Evolutionary conservation across 768 basidiomycete species (phyloP).

Genomic region (Favolaschia claudopus): DNA sequence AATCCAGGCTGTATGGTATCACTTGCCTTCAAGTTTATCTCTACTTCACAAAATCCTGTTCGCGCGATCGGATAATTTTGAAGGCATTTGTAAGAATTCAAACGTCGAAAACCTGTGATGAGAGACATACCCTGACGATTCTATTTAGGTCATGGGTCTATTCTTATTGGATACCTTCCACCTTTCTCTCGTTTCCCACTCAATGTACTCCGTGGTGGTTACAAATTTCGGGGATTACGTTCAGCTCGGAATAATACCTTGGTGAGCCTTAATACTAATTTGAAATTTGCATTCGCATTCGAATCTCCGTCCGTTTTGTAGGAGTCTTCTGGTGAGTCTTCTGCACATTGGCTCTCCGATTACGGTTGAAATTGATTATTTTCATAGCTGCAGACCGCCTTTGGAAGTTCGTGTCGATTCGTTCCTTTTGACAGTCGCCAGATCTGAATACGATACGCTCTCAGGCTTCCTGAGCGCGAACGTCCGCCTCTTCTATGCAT

Average conservation of each 20-base stretch:
- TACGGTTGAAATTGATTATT: not conserved
- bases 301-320: too few relatives aligned
- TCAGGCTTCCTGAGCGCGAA: not conserved
- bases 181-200: conserved; percentile 6
- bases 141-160: not conserved
- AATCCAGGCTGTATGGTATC: conserved; percentile 1
- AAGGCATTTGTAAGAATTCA: conserved; percentile 7
- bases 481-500: conserved; percentile 3
- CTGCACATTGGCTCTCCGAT: not conserved
- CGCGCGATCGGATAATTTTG: not conserved
- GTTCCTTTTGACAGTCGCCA: too few relatives aligned
- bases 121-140: not conserved
- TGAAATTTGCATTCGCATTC: not conserved
- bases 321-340: not conserved
- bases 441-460: not conserved
- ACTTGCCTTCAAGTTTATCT: conserved; percentile 13
- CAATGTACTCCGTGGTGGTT: conserved; percentile 4
- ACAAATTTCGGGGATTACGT: conserved; percentile 13
- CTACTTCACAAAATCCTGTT: conserved; percentile 9
- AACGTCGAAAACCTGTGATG: too few relatives aligned
- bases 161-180: conserved; percentile 1
- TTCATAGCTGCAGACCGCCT: not conserved
- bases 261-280: conserved; percentile 1
- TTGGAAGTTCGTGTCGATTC: too few relatives aligned
- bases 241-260: not conserved